Evolutionary conservation across 2,329 filamentous ascomycete genomes (phyloP).

Genomic region (Dichotomopilus funicola): DNA sequence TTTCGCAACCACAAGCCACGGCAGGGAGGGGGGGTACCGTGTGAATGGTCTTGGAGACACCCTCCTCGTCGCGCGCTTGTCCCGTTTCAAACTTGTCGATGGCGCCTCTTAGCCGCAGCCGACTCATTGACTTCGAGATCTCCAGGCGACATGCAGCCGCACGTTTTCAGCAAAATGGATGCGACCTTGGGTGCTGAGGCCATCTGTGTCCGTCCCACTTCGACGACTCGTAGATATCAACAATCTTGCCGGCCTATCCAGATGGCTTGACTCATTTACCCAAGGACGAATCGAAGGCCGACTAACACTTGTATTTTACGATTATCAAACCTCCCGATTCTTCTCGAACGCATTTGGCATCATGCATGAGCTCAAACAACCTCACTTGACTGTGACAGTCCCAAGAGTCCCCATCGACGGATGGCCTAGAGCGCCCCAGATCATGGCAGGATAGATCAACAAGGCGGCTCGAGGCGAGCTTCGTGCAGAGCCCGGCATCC

Average conservation of each 20-base stretch:
- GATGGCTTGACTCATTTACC: slow-evolving; percentile 18
- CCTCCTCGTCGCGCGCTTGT: slow-evolving; percentile 22
- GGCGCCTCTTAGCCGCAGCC: slow-evolving; percentile 21
- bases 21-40: background rate
- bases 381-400: background rate
- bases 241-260: slow-evolving; percentile 14
- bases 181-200: background rate
- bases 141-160: slow-evolving; percentile 15
- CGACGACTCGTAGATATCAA: background rate
- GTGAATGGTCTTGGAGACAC: background rate
- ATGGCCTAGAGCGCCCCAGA: slow-evolving; percentile 3
- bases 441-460: slow-evolving; percentile 1
- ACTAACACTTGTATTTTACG: background rate
- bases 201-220: slow-evolving; percentile 1
- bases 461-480: slow-evolving; percentile 14
- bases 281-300: slow-evolving; percentile 15
- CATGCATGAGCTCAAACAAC: slow-evolving; percentile 15
- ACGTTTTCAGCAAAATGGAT: slow-evolving; percentile 1
- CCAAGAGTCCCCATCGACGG: background rate
- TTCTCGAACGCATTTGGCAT: slow-evolving; percentile 15
- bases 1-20: too few relatives aligned
- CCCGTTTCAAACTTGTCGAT: slow-evolving; percentile 24
- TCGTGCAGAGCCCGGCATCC: slow-evolving; percentile 8
- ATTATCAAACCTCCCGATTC: slow-evolving; percentile 3
- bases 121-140: slow-evolving; percentile 10